Evolutionary conservation across 768 basidiomycete species (phyloP), one percentile per base, ranked within the genome.

Genomic region (Kwoniella botswanensis): DNA sequence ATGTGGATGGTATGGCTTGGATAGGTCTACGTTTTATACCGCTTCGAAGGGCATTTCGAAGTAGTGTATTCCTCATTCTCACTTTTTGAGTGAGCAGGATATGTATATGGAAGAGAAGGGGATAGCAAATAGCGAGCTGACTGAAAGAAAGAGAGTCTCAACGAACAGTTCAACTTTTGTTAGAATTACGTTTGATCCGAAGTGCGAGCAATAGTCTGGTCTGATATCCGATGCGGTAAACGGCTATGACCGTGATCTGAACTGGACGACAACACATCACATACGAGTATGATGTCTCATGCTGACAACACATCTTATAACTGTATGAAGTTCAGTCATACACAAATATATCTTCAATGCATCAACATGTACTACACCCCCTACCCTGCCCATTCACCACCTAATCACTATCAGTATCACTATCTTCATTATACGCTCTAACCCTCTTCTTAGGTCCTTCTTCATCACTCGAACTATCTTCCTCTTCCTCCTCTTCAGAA

Each of bases 401-500:
- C 58, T 68, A 72, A 46, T 75, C 76, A 46, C 71, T 70, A 75
- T 78, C 76, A 63, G 70, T 77, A 67, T 78, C 75, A 64, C 71
- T 72, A 73, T 79, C 75, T 69, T 75, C 76, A 67, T 75, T 80
- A 57, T 77, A 74, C 5, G 79, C 79, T 58, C 63, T 75, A 15
- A 67, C 72, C 66, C 69, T 76, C 71, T 67, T 74, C 66, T 64
- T 74, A 22, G 71, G 71, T 22, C 68, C 72, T 63, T 83, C 81
- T 67, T 82, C 71, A 73, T 83, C 82, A 58, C 81, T 80, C 56
- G 75, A 77, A 71, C 73, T 78, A 77, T 83, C 84, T 65, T 84
- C 84, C 70, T 88, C 88, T 58, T 85, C 86, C 56, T 86, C 88
- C 24, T 86, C 86, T 59, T 87, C 88, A 44, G 87, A 89, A 46